Base-by-base conservation (phyloP, 495 filamentous ascomycete species). In the Trypethelium eluteriae region DNA sequence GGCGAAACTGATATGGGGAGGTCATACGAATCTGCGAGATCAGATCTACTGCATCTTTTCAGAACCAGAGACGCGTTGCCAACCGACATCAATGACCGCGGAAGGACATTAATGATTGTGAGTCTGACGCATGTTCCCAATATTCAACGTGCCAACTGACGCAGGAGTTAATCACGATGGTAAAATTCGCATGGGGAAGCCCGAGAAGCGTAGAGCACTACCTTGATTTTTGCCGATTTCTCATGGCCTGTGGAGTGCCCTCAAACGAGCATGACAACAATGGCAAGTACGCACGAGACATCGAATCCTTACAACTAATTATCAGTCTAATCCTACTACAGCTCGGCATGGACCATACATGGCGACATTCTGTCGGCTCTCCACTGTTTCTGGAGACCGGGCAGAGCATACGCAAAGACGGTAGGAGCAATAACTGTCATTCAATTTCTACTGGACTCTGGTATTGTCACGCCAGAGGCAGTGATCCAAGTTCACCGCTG, bases 221-320 rank as follows among this genome's bases (percentile, higher is more conserved):
- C 32, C 53, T 59, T 14, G 53, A 59, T 36, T 59, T 59, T 32
- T 59, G 53, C 32, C n/a, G 32, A 36, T 59, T 59, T 36, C 53
- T 59, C 14, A 36, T 34, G 3, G 11, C 53, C n/a, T 59, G 53
- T 59, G 53, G 53, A 7, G 53, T 59, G 36, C 7, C 25, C 9
- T 14, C 32, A 18, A 36, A 7, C 18, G 53, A 59, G 53, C 36
- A 5, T 36, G 53, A 36, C 32, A 35, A 34, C 7, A 36, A 7
- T 59, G 32, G 53, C n/a, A 3, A 59, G 53, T 59, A 59, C 4
- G 53, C 36, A 5, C 36, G n/a, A 35, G 5, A 10, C 7, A 36
- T 59, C 36, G 5, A 11, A 36, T 59, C 18, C 25, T 25, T 25
- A 25, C 25, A 25, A 25, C 25, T 25, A 25, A 25, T 25, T 25